These are phyloP conservation scores for Solanum pinnatisectum DNA, from an alignment of 257 asterid genomes.

Conservation along the genomic window DNA sequence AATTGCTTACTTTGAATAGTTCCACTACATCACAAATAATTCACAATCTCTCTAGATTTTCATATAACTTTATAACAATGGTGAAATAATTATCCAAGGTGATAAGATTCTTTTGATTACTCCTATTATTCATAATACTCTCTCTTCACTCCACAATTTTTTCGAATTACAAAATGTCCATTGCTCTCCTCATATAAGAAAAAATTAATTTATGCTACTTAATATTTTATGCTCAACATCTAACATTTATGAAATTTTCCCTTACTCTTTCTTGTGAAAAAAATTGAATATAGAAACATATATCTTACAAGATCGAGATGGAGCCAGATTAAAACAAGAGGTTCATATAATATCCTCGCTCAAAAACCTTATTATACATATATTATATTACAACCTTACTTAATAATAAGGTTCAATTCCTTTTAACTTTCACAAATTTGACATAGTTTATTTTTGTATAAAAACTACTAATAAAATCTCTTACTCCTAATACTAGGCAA, in stretches of 20 bases:
- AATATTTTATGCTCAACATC: background rate
- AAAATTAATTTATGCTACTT: too few species aligned
- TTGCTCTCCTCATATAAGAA: background rate
- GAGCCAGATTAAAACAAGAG: background rate
- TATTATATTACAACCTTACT: too few species aligned
- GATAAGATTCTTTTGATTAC: background rate
- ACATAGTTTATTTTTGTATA: background rate
- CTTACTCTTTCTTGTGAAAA: background rate
- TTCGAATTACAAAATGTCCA: background rate
- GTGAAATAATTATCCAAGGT: too few species aligned
- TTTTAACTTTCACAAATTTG: background rate
- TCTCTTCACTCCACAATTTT: background rate
- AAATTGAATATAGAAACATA: background rate
- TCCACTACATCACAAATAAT: background rate
- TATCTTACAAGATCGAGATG: background rate
- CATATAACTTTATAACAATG: too few species aligned
- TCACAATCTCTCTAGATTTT: background rate
- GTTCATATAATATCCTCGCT: background rate
- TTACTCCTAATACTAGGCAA: background rate
- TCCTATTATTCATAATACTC: background rate
- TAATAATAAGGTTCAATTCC: background rate
- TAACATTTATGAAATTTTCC: too few species aligned
- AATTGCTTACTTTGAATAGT: background rate
- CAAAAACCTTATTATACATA: too few species aligned
- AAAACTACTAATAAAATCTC: background rate